phyloP scores from a whole-genome alignment of 768 basidiomycete genomes.

The Obba rivulosa region DNA sequence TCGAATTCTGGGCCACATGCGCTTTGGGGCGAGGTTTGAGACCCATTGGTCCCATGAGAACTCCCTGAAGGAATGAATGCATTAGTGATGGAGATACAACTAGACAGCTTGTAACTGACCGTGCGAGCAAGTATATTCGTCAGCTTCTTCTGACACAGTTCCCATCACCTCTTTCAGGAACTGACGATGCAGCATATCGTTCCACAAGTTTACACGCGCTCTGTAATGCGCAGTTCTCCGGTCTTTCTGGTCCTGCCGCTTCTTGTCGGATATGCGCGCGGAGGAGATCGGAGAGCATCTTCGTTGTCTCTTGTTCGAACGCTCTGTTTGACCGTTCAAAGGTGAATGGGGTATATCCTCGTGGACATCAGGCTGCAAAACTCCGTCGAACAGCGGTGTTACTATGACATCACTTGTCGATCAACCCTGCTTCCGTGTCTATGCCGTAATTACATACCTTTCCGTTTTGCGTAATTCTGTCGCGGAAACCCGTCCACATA shows the following conservation, averaged over 20 bases:
- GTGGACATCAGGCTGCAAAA: too few species aligned
- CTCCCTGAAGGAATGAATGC: neutral
- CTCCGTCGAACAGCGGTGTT: too few species aligned
- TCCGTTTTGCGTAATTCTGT: conserved; percentile 4
- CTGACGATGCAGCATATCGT: neutral
- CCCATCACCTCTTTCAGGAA: conserved; percentile 1
- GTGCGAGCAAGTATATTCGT: neutral
- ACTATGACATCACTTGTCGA: too few species aligned
- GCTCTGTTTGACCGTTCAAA: neutral
- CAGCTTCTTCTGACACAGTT: neutral
- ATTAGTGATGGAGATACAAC: neutral
- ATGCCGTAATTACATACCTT: conserved; percentile 7
- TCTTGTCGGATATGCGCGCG: neutral
- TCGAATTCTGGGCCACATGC: too few species aligned
- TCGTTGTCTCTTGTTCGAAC: conserved; percentile 10
- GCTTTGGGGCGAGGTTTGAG: too few species aligned
- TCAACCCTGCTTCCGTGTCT: too few species aligned
- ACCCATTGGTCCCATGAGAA: too few species aligned
- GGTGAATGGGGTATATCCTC: too few species aligned
- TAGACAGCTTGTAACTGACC: neutral
- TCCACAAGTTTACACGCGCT: conserved; percentile 1
- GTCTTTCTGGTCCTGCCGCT: conserved; percentile 7
- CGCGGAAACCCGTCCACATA: too few species aligned
- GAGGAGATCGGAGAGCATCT: conserved; percentile 2
- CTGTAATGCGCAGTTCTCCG: neutral